Evolutionary conservation across 2,329 filamentous ascomycete genomes (phyloP).

Genomic region (Ceratocystis alfenasii): DNA sequence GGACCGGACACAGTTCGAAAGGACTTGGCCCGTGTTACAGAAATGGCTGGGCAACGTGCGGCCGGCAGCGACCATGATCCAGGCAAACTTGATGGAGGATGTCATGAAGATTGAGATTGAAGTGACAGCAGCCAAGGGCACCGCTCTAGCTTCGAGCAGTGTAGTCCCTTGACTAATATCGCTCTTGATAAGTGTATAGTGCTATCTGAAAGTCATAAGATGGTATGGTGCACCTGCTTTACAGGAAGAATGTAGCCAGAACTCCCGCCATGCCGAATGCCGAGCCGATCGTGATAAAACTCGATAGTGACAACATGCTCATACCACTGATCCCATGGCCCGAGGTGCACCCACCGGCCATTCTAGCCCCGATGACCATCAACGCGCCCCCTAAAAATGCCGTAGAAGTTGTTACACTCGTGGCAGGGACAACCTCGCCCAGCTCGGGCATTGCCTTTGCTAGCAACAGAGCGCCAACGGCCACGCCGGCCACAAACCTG

Average conservation of each 20-base stretch:
- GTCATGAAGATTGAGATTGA: constrained; percentile 37
- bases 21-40: constrained; percentile 39
- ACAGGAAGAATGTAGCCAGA: constrained; percentile 24
- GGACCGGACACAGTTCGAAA: constrained; percentile 36
- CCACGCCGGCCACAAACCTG: constrained; percentile 42
- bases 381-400: constrained; percentile 43
- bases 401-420: constrained; percentile 29
- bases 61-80: constrained; percentile 44
- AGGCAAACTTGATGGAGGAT: constrained; percentile 40
- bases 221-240: not conserved
- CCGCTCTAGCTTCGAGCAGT: not conserved
- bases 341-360: constrained; percentile 56
- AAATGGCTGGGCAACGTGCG: constrained; percentile 39
- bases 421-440: constrained; percentile 25
- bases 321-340: constrained; percentile 59
- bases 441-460: constrained; percentile 24
- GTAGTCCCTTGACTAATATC: not conserved
- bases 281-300: constrained; percentile 47
- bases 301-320: constrained; percentile 49
- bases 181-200: not conserved
- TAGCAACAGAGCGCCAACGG: constrained; percentile 36
- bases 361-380: constrained; percentile 47
- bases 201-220: not conserved
- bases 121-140: constrained; percentile 30
- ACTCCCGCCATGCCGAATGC: constrained; percentile 43